phyloP scores from a whole-genome alignment of 495 filamentous ascomycete genomes.

The Tuber indicum region DNA sequence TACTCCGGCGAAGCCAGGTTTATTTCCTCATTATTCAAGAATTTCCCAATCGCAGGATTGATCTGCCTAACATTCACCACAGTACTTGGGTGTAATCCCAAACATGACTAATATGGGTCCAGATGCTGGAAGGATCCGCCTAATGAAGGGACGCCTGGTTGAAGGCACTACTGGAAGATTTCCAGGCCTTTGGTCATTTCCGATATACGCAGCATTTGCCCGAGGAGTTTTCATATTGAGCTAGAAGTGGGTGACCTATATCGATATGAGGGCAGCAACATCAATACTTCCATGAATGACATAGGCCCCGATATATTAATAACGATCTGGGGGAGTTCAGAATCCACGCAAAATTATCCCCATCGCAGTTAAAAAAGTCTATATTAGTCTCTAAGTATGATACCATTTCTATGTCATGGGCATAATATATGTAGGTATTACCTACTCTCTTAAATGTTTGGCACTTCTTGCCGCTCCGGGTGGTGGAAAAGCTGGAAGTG shows the following conservation, averaged over 20 bases:
- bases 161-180: conserved; percentile 47
- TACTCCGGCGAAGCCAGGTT: conserved; percentile 71
- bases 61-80: conserved; percentile 62
- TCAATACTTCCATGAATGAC: neutral
- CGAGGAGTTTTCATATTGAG: conserved; percentile 37
- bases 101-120: conserved; percentile 64
- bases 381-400: neutral
- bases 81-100: conserved; percentile 59
- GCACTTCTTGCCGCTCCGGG: neutral
- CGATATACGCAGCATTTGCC: conserved; percentile 48
- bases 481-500: neutral
- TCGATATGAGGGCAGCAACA: neutral
- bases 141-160: conserved; percentile 55
- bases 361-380: neutral
- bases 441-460: neutral
- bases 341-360: neutral
- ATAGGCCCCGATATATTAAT: neutral
- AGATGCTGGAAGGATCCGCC: conserved; percentile 61
- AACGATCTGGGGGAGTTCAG: neutral
- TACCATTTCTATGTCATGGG: neutral
- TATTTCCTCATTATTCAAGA: conserved; percentile 66
- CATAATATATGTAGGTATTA: neutral
- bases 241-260: neutral
- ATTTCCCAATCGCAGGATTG: conserved; percentile 65
- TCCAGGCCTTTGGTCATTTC: conserved; percentile 47